Conservation (phyloP, 2,329 filamentous ascomycete genomes). For the Cladosporium velox region DNA sequence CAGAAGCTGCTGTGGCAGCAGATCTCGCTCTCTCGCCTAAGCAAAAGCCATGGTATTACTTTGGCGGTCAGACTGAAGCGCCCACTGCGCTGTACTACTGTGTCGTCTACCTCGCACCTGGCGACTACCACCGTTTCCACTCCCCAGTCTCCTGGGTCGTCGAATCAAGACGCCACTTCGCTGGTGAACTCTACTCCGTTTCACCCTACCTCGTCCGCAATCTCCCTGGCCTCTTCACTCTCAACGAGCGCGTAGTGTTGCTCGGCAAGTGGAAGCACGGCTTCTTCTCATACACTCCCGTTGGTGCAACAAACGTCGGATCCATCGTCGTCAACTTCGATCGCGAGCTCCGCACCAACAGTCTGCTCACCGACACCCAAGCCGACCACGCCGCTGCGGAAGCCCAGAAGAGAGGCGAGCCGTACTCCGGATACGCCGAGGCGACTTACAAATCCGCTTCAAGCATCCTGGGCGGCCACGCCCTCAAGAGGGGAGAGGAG, state of each 20-base stretch:
- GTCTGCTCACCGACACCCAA: constrained; percentile 85
- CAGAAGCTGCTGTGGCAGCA: constrained; percentile 79
- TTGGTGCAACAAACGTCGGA: constrained; percentile 95
- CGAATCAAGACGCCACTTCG: constrained; percentile 92
- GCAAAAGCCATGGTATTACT: constrained; percentile 56
- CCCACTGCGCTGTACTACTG: constrained; percentile 81
- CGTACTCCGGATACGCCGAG: constrained; percentile 88
- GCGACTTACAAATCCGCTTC: constrained; percentile 83
- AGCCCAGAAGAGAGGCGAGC: constrained; percentile 73
- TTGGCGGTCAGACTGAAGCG: constrained; percentile 38
- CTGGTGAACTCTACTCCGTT: constrained; percentile 91
- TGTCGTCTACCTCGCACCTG: constrained; percentile 93
- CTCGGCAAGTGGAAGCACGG: constrained; percentile 94
- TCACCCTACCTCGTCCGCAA: constrained; percentile 93
- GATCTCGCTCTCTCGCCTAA: constrained; percentile 72
- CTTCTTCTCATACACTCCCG: constrained; percentile 94
- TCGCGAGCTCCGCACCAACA: constrained; percentile 88
- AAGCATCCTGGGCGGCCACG: constrained; percentile 75
- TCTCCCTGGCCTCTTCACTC: constrained; percentile 88
- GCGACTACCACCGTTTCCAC: constrained; percentile 98
- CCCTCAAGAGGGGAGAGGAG: constrained; percentile 84
- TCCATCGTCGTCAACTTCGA: constrained; percentile 98
- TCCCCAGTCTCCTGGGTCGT: constrained; percentile 95
- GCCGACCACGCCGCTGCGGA: constrained; percentile 83
- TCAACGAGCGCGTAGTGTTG: constrained; percentile 94